phyloP scores from a whole-genome alignment of 2,329 filamentous ascomycete species.

The Reticulascus tulasneorum region DNA sequence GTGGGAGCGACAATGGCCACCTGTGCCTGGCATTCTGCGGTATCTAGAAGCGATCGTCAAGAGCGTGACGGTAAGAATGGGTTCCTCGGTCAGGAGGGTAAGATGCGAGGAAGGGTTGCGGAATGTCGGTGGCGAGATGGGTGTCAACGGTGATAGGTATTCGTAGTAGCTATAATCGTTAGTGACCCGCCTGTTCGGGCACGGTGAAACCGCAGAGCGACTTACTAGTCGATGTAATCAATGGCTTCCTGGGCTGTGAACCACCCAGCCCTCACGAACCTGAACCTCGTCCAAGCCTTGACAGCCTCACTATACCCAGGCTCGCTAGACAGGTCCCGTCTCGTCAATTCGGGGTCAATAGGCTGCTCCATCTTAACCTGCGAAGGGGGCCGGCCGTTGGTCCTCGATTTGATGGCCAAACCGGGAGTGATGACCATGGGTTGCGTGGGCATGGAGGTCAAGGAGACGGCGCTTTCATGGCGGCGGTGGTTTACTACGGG shows the following conservation, averaged over 20 bases:
- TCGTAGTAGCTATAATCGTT: constrained; percentile 69
- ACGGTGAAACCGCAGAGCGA: constrained; percentile 15
- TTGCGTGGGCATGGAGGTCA: constrained; percentile 14
- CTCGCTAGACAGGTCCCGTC: constrained; percentile 41
- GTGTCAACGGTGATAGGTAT: constrained; percentile 85
- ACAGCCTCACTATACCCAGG: constrained; percentile 66
- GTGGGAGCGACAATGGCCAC: constrained; percentile 77
- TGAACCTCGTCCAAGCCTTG: constrained; percentile 84
- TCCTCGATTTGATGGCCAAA: constrained; percentile 9
- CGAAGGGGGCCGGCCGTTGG: constrained; percentile 1
- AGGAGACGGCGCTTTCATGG: constrained; percentile 23
- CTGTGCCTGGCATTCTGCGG: constrained; percentile 72
- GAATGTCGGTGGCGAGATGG: constrained; percentile 89
- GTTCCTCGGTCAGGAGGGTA: constrained; percentile 81
- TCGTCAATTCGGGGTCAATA: constrained; percentile 43
- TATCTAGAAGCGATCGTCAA: constrained; percentile 90
- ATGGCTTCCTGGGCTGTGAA: constrained; percentile 92
- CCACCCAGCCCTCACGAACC: constrained; percentile 96
- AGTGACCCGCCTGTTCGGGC: neutral
- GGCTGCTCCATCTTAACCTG: constrained; percentile 26
- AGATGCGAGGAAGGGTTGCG: constrained; percentile 75
- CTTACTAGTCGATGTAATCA: constrained; percentile 86
- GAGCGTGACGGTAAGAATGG: constrained; percentile 86
- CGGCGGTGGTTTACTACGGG: constrained; percentile 22
- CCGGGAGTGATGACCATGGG: constrained; percentile 11